Conservation (phyloP, 2,329 filamentous ascomycete genomes). For the Monosporascus ibericus region DNA sequence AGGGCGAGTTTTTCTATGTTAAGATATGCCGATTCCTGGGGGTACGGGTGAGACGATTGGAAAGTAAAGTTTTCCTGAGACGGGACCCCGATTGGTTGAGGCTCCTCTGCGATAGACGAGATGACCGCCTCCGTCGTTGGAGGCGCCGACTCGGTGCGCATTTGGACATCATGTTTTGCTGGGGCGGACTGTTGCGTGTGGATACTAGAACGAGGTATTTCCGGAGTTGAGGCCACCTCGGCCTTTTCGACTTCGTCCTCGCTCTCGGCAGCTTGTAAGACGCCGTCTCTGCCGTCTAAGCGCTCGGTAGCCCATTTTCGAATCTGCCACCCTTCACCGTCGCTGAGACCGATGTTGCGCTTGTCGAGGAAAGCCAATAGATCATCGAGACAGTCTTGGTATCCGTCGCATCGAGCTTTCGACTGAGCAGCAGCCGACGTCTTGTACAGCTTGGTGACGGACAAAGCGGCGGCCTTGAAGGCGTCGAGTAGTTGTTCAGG, state of each 20-base stretch:
- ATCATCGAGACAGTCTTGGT: conserved; percentile 91
- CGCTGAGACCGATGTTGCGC: conserved; percentile 68
- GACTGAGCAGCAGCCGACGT: conserved; percentile 74
- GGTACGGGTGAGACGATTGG: conserved; percentile 56
- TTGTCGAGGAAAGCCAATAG: conserved; percentile 79
- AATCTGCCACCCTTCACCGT: conserved; percentile 67
- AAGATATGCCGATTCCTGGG: conserved; percentile 48
- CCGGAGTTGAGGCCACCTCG: conserved; percentile 54
- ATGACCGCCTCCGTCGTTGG: conserved; percentile 15
- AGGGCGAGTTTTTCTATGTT: conserved; percentile 56
- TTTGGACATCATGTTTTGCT: conserved; percentile 24
- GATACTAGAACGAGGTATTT: conserved; percentile 43
- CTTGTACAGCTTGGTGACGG: conserved; percentile 95
- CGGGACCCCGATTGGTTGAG: conserved; percentile 41
- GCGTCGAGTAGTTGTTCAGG: conserved; percentile 71
- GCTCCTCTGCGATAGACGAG: conserved; percentile 14
- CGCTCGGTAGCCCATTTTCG: conserved; percentile 63
- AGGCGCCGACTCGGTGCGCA: conserved; percentile 31
- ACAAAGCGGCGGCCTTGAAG: conserved; percentile 88
- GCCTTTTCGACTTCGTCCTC: conserved; percentile 64
- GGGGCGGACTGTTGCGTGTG: conserved; percentile 31
- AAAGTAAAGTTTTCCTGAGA: conserved; percentile 63
- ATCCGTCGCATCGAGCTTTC: conserved; percentile 72
- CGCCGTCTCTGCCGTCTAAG: conserved; percentile 55
- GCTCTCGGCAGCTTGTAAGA: conserved; percentile 52